Conservation (phyloP, 1,139 yeast genomes). For the Candida pseudoviswanathii region DNA sequence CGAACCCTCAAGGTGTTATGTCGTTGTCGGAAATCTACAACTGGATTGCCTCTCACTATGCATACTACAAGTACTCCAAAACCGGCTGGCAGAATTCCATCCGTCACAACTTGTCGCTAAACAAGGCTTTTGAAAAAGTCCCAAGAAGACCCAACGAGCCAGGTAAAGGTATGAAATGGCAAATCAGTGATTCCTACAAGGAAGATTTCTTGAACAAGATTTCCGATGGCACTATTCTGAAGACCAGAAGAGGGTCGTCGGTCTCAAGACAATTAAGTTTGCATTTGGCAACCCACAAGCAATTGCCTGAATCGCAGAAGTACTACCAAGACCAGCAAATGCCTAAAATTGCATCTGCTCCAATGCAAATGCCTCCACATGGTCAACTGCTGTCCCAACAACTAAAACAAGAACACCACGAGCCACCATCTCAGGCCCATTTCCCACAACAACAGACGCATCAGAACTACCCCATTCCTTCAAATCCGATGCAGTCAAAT, state of each 20-base stretch:
- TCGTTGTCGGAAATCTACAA: constrained; percentile 89
- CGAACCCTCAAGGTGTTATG: constrained; percentile 84
- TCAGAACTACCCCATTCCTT: constrained; percentile 14
- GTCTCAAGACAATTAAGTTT: constrained; percentile 77
- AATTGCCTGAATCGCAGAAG: constrained; percentile 56
- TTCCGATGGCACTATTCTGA: constrained; percentile 70
- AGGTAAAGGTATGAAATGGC: constrained; percentile 99
- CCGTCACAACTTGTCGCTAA: constrained; percentile 59
- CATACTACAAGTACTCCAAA: constrained; percentile 87
- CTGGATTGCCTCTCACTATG: constrained; percentile 86
- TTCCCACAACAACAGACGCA: constrained; percentile 8
- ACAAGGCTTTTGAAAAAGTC: constrained; percentile 80
- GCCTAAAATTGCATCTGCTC: constrained; percentile 8
- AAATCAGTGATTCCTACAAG: constrained; percentile 80
- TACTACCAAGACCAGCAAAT: constrained; percentile 24
- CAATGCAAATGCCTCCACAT: constrained; percentile 16
- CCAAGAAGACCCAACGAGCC: constrained; percentile 96
- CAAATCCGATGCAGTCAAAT: constrained; percentile 26
- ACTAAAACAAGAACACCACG: constrained; percentile 19
- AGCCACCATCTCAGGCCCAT: constrained; percentile 18
- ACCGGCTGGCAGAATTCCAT: constrained; percentile 82
- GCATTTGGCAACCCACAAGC: constrained; percentile 71
- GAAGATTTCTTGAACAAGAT: constrained; percentile 82
- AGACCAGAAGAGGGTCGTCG: constrained; percentile 76
- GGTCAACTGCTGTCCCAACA: constrained; percentile 15